Conservation (phyloP, 2,329 filamentous ascomycete genomes). For the Thielaviopsis cerberus region DNA sequence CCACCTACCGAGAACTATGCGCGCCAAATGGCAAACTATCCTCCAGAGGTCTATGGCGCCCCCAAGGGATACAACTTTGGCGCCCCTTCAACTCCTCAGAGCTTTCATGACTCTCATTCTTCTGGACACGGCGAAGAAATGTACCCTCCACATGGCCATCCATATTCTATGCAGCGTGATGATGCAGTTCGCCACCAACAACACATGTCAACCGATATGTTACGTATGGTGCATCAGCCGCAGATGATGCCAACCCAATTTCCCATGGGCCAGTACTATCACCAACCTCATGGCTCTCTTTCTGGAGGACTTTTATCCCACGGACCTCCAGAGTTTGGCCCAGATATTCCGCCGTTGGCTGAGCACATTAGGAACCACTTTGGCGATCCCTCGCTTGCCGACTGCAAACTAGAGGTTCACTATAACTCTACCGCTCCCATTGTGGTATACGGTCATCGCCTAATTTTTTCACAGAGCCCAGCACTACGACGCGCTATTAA, state of each 20-base stretch:
- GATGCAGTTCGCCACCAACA: slow-evolving; percentile 15
- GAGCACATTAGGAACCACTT: slow-evolving; percentile 19
- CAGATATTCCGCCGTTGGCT: slow-evolving; percentile 27
- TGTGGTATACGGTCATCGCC: slow-evolving; percentile 33
- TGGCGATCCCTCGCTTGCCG: slow-evolving; percentile 20
- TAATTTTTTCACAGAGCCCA: slow-evolving; percentile 35
- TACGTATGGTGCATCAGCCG: slow-evolving; percentile 19
- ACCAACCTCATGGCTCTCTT: slow-evolving; percentile 13
- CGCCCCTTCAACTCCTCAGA: slow-evolving; percentile 36
- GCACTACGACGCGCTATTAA: slow-evolving; percentile 19
- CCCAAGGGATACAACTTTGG: slow-evolving; percentile 19
- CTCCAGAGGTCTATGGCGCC: slow-evolving; percentile 6
- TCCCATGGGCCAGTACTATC: slow-evolving; percentile 15
- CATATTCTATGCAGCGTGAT: slow-evolving; percentile 15
- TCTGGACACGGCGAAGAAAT: slow-evolving; percentile 29
- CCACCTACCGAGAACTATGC: slow-evolving; percentile 23
- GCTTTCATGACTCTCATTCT: slow-evolving; percentile 42
- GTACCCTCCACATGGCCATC: slow-evolving; percentile 13
- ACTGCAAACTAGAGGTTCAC: slow-evolving; percentile 26
- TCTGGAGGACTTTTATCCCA: slow-evolving; percentile 16
- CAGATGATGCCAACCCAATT: slow-evolving; percentile 17
- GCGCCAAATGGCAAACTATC: slow-evolving; percentile 18
- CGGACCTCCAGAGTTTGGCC: slow-evolving; percentile 25
- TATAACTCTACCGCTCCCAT: slow-evolving; percentile 21
- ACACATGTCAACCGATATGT: slow-evolving; percentile 16